These are phyloP conservation scores for Miscanthus sacchariflorus DNA, from an alignment of 202 grass and related monocot genomes.

Conservation along the genomic window DNA sequence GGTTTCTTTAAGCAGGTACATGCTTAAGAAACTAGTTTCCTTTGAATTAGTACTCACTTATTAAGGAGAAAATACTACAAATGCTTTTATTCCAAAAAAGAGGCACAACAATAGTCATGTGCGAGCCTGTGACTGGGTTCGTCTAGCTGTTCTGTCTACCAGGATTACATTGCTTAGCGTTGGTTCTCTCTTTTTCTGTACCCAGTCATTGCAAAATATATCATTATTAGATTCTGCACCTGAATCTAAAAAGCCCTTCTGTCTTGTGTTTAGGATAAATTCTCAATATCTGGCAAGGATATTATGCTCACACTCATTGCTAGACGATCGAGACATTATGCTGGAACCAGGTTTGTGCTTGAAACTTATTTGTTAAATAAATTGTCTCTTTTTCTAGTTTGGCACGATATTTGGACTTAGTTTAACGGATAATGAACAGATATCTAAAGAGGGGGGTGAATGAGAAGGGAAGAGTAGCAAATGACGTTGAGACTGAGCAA, in stretches of 20 bases:
- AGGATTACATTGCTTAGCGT: constrained; percentile 14
- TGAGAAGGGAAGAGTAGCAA: constrained; percentile 91
- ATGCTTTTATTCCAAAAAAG: not conserved
- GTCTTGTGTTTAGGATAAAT: constrained; percentile 71
- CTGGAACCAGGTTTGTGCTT: constrained; percentile 85
- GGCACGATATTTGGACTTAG: constrained; percentile 19
- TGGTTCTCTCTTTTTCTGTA: not conserved
- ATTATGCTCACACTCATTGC: constrained; percentile 85
- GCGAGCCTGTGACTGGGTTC: not conserved
- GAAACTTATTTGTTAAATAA: constrained; percentile 33
- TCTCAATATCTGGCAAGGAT: constrained; percentile 75
- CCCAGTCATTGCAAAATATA: constrained; percentile 1
- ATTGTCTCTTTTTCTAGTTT: constrained; percentile 31
- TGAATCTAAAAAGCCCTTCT: constrained; percentile 4
- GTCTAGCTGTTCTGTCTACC: not conserved
- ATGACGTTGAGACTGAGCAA: constrained; percentile 99
- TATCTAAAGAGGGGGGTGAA: constrained; percentile 96
- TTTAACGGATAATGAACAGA: constrained; percentile 54
- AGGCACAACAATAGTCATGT: not conserved
- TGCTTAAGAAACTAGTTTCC: not conserved
- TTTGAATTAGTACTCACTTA: constrained; percentile 31
- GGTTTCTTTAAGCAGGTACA: constrained; percentile 91
- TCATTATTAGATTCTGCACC: not conserved
- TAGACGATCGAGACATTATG: constrained; percentile 91
- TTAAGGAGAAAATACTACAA: constrained; percentile 27